A percentile compares a stretch with the other conserved stretches of the same genome.
Conservation (phyloP, 805 yeast species). For the Komagataella populi region DNA sequence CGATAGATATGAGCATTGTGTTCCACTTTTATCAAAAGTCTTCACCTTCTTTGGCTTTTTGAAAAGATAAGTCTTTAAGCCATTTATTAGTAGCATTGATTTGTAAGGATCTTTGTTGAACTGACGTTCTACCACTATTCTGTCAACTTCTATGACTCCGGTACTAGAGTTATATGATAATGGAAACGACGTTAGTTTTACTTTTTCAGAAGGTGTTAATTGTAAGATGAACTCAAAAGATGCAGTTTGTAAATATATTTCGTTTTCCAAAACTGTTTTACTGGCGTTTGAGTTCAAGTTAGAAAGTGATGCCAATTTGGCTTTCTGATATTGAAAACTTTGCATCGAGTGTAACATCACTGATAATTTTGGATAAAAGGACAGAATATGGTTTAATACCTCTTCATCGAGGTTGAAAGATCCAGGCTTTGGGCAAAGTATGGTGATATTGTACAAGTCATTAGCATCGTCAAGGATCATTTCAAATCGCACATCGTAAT, state of each 20-base stretch:
- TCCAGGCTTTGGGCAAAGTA: conserved; percentile 30
- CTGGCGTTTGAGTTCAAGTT: not conserved
- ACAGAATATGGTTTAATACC: conserved; percentile 1
- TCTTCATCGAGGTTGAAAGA: conserved; percentile 8
- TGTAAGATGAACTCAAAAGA: conserved; percentile 15
- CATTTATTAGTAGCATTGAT: conserved; percentile 12
- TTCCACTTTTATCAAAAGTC: conserved; percentile 12
- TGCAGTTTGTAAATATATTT: conserved; percentile 26
- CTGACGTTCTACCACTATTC: conserved; percentile 13
- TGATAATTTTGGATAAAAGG: conserved; percentile 2
- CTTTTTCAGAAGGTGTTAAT: conserved; percentile 7
- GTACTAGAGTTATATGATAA: conserved; percentile 24
- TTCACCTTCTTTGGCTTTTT: conserved; percentile 10
- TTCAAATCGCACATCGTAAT: conserved; percentile 40
- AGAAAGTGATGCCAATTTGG: not conserved
- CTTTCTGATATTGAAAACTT: not conserved
- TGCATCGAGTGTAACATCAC: not conserved
- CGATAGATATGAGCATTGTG: not conserved
- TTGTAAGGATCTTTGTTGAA: conserved; percentile 3
- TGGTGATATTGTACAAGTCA: conserved; percentile 17
- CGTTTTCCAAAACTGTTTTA: conserved; percentile 1
- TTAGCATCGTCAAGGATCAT: conserved; percentile 12
- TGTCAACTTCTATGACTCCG: conserved; percentile 19
- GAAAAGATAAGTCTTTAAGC: conserved; percentile 8
- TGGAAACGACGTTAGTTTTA: conserved; percentile 25